Base-by-base conservation (phyloP, 2,329 filamentous ascomycete genomes). In the Dactylonectria estremocensis region DNA sequence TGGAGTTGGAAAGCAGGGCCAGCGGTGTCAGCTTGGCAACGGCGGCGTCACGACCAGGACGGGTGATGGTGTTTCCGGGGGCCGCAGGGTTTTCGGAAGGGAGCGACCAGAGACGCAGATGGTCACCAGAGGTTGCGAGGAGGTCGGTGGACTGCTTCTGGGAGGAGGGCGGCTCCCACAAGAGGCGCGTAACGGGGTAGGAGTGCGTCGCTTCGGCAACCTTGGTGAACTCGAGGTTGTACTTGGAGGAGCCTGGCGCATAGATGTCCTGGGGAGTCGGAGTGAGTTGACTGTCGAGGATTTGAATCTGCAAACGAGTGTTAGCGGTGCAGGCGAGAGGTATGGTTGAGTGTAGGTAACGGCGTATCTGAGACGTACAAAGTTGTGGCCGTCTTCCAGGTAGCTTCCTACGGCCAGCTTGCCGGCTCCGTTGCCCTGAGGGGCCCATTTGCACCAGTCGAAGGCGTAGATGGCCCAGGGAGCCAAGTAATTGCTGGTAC, bases 381-480 rank as follows among this genome's bases (percentile, higher is more conserved):
- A 99, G 80, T 99, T 99, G 83, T 99, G 96, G 6, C 95, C 95
- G 82, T 99, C 96, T 83, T 99, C 96, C 58, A 98, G 84, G 80
- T 98, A 98, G 84, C 96, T 99, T 67, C 95, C 96, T 45, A 99
- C 88, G 13, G 96, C 96, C 74, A 99, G 89, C 82, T 98, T 98
- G 45, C 96, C 96, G 3, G 94, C 94, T 69, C 93, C 91, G 72
- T 91, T 91, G 76, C 83, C 91, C 76, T 94, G 90, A 2, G 95
- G 91, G 16, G 93, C 90, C 95, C 96, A 99, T 82, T 99, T 99
- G 85, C 96, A 99, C 96, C 96, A 99, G 83, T 99, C 96, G 76
- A 97, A 95, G 13, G 96, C 95, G 80, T 98, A 99, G 62, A 97
- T 91, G 14, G 95, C 92, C 94, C 96, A 99, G 0, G 95, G 95